Base-by-base conservation (phyloP, 1,284 basidiomycete genomes). In the Cerrena zonata region DNA sequence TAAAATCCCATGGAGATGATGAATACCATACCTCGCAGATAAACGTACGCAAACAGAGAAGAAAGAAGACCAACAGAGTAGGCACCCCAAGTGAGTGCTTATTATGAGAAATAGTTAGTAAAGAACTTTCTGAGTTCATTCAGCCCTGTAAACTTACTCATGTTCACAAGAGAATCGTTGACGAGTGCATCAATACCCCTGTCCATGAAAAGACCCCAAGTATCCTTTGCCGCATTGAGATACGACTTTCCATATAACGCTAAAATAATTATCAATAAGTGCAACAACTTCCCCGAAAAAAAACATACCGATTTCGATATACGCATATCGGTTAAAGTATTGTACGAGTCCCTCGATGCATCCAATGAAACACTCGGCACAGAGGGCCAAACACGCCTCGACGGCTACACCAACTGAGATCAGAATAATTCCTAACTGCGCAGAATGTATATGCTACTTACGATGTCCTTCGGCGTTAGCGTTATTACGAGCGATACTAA, bases 231-330 rank as follows among this genome's bases (percentile, higher is more conserved):
- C n/a, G 92, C 92, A 15, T 73, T 64, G 48, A 92, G 78, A 61
- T 94, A 95, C 1, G 83, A 71, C 69, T 95, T 94, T 22, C 92
- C 92, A 65, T 93, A 94, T 2, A 94, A 72, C 0, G 89, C 86
- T 83, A 57, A 52, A 40, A 36, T 48, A 19, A 45, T 34, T 34
- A 7, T 7, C 30, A 34, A 34, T 15, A 34, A 7, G 30, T 7
- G 15, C 15, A 34, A 34, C 15, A n/a, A n/a, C n/a, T n/a, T n/a
- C n/a, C n/a, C n/a, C 30, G 15, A 27, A 47, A 15, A 12, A 21
- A 19, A 24, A 51, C 72, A 42, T 56, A 83, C 80, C 79, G 53
- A 91, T 90, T 62, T 92, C 87, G 59, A 94, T 91, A 63, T 86
- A 89, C 37, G 84, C 86, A 63, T 90, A 88, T 71, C 83, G 77